These are phyloP conservation scores for Delitschia confertaspora DNA, from an alignment of 495 filamentous ascomycete genomes.

Conservation along the genomic window DNA sequence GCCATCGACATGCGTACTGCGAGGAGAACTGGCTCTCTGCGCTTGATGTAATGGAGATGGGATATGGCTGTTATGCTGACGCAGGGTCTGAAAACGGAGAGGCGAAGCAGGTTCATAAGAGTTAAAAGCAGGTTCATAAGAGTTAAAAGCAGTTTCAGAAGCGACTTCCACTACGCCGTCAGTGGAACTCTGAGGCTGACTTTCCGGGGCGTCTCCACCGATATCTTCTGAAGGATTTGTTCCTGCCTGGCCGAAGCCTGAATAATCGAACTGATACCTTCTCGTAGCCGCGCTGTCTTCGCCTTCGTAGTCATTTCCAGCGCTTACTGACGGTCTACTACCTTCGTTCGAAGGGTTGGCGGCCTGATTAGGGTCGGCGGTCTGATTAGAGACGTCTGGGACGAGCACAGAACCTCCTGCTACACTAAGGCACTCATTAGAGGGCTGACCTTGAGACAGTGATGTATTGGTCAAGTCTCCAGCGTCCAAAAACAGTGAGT, in stretches of 20 bases:
- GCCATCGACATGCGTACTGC: too few species aligned
- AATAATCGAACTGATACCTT: slow-evolving; percentile 11
- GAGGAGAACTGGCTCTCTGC: slow-evolving; percentile 5
- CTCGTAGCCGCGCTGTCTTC: neutral
- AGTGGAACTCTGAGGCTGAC: neutral
- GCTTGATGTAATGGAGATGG: slow-evolving; percentile 11
- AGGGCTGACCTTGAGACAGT: too few species aligned
- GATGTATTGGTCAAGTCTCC: too few species aligned
- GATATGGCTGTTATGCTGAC: slow-evolving; percentile 5
- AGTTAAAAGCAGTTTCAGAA: neutral
- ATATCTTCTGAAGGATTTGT: slow-evolving; percentile 13
- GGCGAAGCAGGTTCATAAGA: neutral
- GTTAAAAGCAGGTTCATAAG: neutral
- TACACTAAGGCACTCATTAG: too few species aligned
- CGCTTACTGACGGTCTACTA: too few species aligned
- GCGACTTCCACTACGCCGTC: slow-evolving; percentile 4
- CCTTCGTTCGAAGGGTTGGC: too few species aligned
- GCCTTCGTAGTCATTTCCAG: too few species aligned
- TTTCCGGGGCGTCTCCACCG: neutral
- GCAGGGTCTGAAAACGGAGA: neutral
- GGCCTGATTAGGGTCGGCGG: too few species aligned
- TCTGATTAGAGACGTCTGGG: too few species aligned
- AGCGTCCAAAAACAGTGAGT: too few species aligned
- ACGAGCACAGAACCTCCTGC: too few species aligned
- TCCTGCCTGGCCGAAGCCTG: slow-evolving; percentile 5